A percentile compares a stretch with the other conserved stretches of the same genome.
phyloP scores from a whole-genome alignment of 768 basidiomycete species.

The Termitomyces sp. region DNA sequence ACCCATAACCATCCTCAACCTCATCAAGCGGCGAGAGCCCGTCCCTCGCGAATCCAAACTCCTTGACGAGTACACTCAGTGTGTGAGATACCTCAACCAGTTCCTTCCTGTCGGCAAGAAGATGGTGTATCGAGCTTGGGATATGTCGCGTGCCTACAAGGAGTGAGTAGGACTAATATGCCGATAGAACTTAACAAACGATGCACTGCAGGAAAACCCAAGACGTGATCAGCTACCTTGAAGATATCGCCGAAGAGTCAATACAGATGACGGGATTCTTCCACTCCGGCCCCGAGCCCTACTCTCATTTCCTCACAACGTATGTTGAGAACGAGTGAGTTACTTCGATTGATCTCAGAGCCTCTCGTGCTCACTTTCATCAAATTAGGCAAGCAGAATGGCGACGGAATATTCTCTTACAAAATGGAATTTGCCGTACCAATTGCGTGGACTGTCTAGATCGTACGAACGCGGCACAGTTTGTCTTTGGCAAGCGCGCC shows the following conservation, averaged over 20 bases:
- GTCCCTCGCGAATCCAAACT: conserved; percentile 86
- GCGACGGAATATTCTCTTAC: conserved; percentile 69
- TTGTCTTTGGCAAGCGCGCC: conserved; percentile 92
- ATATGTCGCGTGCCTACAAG: conserved; percentile 93
- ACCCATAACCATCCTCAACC: conserved; percentile 85
- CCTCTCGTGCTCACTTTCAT: not conserved
- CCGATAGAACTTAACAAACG: not conserved
- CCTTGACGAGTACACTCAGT: conserved; percentile 86
- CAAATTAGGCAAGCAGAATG: conserved; percentile 31
- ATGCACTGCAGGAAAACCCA: conserved; percentile 68
- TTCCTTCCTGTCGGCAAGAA: conserved; percentile 82
- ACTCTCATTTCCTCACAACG: conserved; percentile 57
- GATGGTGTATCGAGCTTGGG: conserved; percentile 93
- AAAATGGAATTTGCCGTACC: conserved; percentile 87
- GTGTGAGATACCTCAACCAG: conserved; percentile 90
- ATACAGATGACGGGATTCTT: conserved; percentile 92
- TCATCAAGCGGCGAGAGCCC: conserved; percentile 83
- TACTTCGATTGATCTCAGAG: not conserved
- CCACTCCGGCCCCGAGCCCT: conserved; percentile 87
- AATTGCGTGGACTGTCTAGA: conserved; percentile 98
- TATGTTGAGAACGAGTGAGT: conserved; percentile 37
- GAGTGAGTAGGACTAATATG: conserved; percentile 45
- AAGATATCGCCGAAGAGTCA: conserved; percentile 91
- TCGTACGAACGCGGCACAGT: conserved; percentile 94
- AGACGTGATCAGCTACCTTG: conserved; percentile 92